Evolutionary conservation across 2,329 filamentous ascomycete species (phyloP), one percentile per base, ranked within the genome.

Genomic region (Sphaerulina populicola): DNA sequence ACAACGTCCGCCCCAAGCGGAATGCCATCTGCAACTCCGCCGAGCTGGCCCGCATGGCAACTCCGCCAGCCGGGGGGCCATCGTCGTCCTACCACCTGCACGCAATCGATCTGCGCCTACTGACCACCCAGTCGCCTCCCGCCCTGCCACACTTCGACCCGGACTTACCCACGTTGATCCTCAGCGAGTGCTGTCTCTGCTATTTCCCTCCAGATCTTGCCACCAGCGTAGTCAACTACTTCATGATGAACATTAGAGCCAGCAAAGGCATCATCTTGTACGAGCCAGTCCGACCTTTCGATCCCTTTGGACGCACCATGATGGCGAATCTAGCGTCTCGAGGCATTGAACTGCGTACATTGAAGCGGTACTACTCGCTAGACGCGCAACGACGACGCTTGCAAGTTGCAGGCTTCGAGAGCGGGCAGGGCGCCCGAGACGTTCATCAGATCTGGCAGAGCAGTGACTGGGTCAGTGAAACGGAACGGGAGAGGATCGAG

Each of bases 161-260:
- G 62, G 79, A 65, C 21, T 61, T 87, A 0, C 88, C 93, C 0
- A 98, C 93, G 0, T 72, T 98, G 7, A 70, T 98, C 21, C 76
- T 98, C 6, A 97, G 91, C 0, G 93, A 98, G 69, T 97, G 93
- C 75, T 98, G 93, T 66, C 77, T 98, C 30, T 88, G 93, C 66
- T 98, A 98, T 64, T 78, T 98, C 1, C 76, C 83, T 7, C 77
- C 82, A 0, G 62, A 76, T 0, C 77, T 82, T 46, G 84, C 89
- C 0, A 74, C 76, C 35, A 59, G 61, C 54, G 65, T 70, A 27
- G 61, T 71, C 27, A 59, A 71, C n/a, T 65, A 68, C 65, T 44
- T 69, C 14, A 71, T 66, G 49, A 62, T 61, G 55, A 57, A 60
- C 44, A 40, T 65, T 12, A 45, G 52, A 37, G 82, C 57, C 60